Base-by-base conservation (phyloP, 768 basidiomycete species). In the Suillus subluteus region DNA sequence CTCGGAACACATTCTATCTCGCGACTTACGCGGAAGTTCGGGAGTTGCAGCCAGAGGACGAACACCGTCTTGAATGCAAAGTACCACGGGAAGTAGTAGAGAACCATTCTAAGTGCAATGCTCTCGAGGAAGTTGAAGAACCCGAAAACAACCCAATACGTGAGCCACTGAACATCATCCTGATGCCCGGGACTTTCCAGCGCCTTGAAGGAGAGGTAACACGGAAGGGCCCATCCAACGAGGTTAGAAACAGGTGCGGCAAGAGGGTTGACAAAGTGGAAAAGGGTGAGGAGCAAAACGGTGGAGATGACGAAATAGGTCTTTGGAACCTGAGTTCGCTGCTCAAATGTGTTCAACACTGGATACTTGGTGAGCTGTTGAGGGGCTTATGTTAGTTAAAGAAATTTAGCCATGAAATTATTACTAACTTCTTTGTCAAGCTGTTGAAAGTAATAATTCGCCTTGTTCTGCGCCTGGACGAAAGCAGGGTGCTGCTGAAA, bases 131-230 rank as follows among this genome's bases (percentile, higher is more conserved):
- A 94, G 83, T 91, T 97, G 87, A 98, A 90, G 79, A 90, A 91
- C 64, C 95, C 95, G 72, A 98, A 96, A 63, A 97, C 86, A 75
- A 94, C 86, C 97, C 97, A 99, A 84, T 99, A 99, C 3, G 96
- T 97, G 74, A 98, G 85, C 96, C 96, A 98, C 81, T 98, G 96
- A 73, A 91, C 84, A 79, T 97, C 93, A 71, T 97, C 95, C 71
- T 90, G 85, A 66, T 89, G 83, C 3, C 86, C 84, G n/a, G 94
- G 93, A 6, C 86, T 80, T 79, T 99, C 97, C 75, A 99, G 88
- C 37, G 98, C 96, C 81, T 91, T 92, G 83, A 98, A 88, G 62
- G 96, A 98, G 78, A 98, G 88, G 79, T 95, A 99, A 6, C 96
- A 95, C 37, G 98, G 98, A 73, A 99, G 85, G 40, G 82, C 93